Evolutionary conservation across 2,329 filamentous ascomycete species (phyloP).

Genomic region (Chaetothyriales sp.): DNA sequence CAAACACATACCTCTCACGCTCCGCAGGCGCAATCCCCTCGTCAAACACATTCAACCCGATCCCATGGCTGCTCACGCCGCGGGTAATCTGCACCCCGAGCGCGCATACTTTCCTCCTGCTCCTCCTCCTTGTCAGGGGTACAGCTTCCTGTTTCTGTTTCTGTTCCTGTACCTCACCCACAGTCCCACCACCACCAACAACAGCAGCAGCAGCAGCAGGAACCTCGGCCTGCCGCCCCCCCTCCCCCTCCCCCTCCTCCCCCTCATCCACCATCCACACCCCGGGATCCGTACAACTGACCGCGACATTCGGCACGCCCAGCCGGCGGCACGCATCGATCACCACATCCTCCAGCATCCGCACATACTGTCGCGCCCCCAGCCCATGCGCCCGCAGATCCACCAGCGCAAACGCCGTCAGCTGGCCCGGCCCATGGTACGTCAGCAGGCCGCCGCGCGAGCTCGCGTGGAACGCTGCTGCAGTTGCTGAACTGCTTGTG

Average conservation of each 20-base stretch:
- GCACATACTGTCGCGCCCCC: constrained; percentile 61
- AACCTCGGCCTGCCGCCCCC: too few relatives aligned
- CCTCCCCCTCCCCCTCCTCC: constrained; percentile 1
- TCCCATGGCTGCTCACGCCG: constrained; percentile 68
- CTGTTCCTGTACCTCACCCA: background rate
- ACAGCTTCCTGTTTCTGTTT: constrained; percentile 12
- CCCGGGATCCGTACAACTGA: constrained; percentile 59
- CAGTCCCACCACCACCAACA: constrained; percentile 11
- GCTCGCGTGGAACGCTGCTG: constrained; percentile 52
- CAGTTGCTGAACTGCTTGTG: too few relatives aligned
- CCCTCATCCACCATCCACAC: constrained; percentile 49
- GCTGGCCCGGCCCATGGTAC: constrained; percentile 86
- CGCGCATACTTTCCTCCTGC: constrained; percentile 65
- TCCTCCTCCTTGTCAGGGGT: constrained; percentile 37
- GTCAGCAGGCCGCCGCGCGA: constrained; percentile 82
- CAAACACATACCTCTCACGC: constrained; percentile 32
- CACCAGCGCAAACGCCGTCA: constrained; percentile 84
- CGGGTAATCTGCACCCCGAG: constrained; percentile 81
- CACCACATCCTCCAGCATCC: constrained; percentile 60
- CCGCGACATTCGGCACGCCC: constrained; percentile 36
- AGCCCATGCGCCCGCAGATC: constrained; percentile 57
- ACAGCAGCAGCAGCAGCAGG: background rate
- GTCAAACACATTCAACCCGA: constrained; percentile 47
- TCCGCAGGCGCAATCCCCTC: constrained; percentile 43
- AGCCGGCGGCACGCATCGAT: constrained; percentile 49